phyloP scores from a whole-genome alignment of 2,329 filamentous ascomycete genomes.

The Colletotrichum somersetense region DNA sequence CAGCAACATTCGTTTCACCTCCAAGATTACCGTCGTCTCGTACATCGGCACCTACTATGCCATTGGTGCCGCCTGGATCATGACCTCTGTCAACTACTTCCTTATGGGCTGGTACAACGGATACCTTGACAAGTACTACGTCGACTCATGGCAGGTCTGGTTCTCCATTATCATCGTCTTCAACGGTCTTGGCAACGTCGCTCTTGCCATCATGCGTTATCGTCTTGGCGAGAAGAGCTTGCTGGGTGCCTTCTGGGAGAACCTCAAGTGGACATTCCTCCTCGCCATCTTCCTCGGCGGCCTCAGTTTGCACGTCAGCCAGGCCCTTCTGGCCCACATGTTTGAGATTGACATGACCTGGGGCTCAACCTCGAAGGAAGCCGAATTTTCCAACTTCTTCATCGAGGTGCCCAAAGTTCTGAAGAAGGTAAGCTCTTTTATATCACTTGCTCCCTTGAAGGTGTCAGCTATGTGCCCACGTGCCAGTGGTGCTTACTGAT shows the following conservation, averaged over 20 bases:
- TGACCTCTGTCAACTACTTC: conserved; percentile 82
- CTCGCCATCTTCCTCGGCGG: conserved; percentile 87
- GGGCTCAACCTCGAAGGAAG: conserved; percentile 88
- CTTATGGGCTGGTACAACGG: conserved; percentile 82
- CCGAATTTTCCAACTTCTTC: conserved; percentile 85
- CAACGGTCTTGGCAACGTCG: conserved; percentile 79
- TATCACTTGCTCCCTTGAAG: conserved; percentile 46
- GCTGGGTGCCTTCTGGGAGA: conserved; percentile 68
- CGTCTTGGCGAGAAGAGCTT: conserved; percentile 74
- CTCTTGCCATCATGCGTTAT: conserved; percentile 80
- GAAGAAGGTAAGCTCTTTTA: conserved; percentile 74
- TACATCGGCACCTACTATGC: conserved; percentile 87
- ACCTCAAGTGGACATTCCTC: conserved; percentile 80
- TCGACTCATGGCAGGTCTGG: conserved; percentile 84
- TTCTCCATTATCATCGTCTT: conserved; percentile 85
- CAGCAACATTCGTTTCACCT: conserved; percentile 80
- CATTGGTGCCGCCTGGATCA: conserved; percentile 80
- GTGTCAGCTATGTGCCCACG: conserved; percentile 44
- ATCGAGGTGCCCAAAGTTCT: conserved; percentile 85
- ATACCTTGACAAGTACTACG: conserved; percentile 83
- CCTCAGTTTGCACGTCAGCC: conserved; percentile 82
- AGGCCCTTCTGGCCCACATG: conserved; percentile 85
- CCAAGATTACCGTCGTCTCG: conserved; percentile 80
- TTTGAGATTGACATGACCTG: conserved; percentile 89
- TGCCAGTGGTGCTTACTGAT: conserved; percentile 41